Base-by-base conservation (phyloP, 257 asterid species). In the Lycium ferocissimum region DNA sequence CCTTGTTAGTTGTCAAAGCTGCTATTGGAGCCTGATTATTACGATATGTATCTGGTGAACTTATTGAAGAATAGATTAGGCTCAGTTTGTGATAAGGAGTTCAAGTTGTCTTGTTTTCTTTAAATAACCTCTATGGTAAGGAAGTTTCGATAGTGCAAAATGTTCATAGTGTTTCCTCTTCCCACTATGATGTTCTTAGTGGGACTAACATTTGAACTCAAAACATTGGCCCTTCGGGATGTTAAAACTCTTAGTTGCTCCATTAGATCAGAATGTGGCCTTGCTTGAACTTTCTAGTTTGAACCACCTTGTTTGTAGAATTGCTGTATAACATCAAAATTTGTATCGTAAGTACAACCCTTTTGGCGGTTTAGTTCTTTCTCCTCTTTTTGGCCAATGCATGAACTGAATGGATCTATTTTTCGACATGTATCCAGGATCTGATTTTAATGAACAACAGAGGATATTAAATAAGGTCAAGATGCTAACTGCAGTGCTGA, bases 401-500 rank as follows among this genome's bases (percentile, higher is more conserved):
- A 1, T 49, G 20, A 75, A 49, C 81, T 75, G 82, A 51, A 76
- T 33, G 51, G 63, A 76, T 51, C 47, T 76, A 26, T 76, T 45
- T 1, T 53, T 26, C 45, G 22, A 85, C 86, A 59, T 89, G 79
- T 78, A 79, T 58, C 67, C 63, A 95, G 99, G 92, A 38, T 63
- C 86, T 61, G 82, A 53, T 72, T 79, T 65, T 62, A 80, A 83
- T 43, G 85, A 83, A 86, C 88, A 75, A 72, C 86, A 72, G 38
- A 88, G 88, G 84, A 83, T 86, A 75, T 72, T 87, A 59, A 89
- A 87, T 86, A 73, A 63, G 91, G 87, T 93, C 88, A 91, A 93
- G 93, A 88, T 87, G 85, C 88, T 92, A 84, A 92, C 97, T n/a
- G 92, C 94, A 65, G 87, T 93, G 75, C 88, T 94, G 84, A 94